phyloP scores from a whole-genome alignment of 108 stramenopile genomes.

The Conticribra weissflogii region DNA sequence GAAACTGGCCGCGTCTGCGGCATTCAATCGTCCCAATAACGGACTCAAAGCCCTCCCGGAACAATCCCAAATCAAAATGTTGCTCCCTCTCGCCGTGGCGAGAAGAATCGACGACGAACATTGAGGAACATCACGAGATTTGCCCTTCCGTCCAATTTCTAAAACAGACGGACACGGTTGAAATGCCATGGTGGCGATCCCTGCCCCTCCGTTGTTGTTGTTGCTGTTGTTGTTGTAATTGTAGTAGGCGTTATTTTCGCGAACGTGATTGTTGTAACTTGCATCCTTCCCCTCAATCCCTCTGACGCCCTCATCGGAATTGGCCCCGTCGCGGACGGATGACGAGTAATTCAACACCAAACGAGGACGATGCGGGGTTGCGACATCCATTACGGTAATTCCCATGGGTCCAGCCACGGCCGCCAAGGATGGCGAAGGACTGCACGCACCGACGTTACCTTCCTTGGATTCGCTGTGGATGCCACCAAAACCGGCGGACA shows the following conservation, averaged over 20 bases:
- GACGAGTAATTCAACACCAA: constrained; percentile 40
- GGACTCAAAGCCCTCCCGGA: constrained; percentile 75
- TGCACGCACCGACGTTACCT: neutral
- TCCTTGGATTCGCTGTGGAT: too few relatives aligned
- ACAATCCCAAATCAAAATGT: constrained; percentile 78
- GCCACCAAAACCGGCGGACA: too few relatives aligned
- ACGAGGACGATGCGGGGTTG: constrained; percentile 26
- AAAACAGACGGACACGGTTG: constrained; percentile 17
- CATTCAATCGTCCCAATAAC: constrained; percentile 62
- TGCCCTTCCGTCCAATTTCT: neutral
- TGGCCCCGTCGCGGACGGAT: neutral
- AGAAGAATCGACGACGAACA: constrained; percentile 45
- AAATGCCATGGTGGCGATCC: constrained; percentile 38
- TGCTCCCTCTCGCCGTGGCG: constrained; percentile 72
- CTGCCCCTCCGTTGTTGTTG: constrained; percentile 1
- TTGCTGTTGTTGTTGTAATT: neutral
- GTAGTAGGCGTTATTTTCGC: neutral
- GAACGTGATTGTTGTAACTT: neutral
- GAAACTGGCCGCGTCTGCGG: constrained; percentile 20
- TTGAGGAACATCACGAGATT: neutral
- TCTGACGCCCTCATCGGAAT: neutral
- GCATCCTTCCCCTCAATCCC: too few relatives aligned
- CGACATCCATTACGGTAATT: constrained; percentile 26
- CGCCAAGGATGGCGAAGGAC: constrained; percentile 13
- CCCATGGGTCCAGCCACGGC: constrained; percentile 43